These are phyloP conservation scores for Harringtonia lauricola DNA, from an alignment of 2,329 filamentous ascomycete species.

Conservation along the genomic window DNA sequence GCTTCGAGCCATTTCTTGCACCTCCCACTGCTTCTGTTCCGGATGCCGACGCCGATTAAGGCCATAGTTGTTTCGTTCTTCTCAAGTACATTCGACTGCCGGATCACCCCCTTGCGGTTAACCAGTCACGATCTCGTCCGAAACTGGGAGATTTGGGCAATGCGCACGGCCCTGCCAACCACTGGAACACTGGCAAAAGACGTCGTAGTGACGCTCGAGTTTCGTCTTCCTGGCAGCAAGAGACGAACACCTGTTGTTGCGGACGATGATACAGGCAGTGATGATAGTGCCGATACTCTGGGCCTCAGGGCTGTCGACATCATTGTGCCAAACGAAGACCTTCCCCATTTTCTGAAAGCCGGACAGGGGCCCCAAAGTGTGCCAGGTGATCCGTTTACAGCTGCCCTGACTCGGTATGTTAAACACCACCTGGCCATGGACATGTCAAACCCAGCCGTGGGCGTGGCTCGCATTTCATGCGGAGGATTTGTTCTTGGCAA, in stretches of 20 bases:
- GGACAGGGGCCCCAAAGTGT: slow-evolving; percentile 20
- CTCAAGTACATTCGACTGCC: slow-evolving; percentile 43
- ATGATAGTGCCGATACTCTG: slow-evolving; percentile 4
- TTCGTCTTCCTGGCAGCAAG: slow-evolving; percentile 20
- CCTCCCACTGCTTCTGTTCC: slow-evolving; percentile 40
- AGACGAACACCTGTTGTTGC: not conserved
- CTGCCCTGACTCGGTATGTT: slow-evolving; percentile 38
- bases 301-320: slow-evolving; percentile 38
- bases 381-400: slow-evolving; percentile 30
- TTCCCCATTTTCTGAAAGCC: slow-evolving; percentile 32
- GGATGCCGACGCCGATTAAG: slow-evolving; percentile 44
- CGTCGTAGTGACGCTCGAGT: slow-evolving; percentile 38
- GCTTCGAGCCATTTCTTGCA: slow-evolving; percentile 25
- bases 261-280: not conserved
- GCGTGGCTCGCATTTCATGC: slow-evolving; percentile 41
- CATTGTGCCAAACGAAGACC: slow-evolving; percentile 35
- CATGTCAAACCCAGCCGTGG: slow-evolving; percentile 43
- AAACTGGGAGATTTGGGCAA: slow-evolving; percentile 41
- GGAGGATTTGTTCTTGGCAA: slow-evolving; percentile 45
- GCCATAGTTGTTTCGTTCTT: slow-evolving; percentile 38
- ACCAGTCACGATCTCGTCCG: slow-evolving; percentile 38
- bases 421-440: slow-evolving; percentile 42
- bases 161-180: slow-evolving; percentile 22
- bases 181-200: slow-evolving; percentile 29
- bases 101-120: slow-evolving; percentile 36